Evolutionary conservation across 1,284 basidiomycete genomes (phyloP).

Genomic region (Thelephora terrestris): DNA sequence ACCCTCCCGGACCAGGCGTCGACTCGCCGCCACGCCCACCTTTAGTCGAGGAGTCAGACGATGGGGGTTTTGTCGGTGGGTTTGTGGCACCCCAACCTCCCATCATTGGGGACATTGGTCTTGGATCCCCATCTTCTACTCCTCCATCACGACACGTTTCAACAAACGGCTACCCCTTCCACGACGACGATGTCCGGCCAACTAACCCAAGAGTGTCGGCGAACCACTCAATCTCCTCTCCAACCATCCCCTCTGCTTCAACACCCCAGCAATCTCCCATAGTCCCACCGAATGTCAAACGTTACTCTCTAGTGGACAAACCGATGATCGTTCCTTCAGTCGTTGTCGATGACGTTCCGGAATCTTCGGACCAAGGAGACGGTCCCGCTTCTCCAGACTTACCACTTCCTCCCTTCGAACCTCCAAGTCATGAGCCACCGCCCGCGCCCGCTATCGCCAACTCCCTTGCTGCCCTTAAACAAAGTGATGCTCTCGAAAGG

Average conservation of each 20-base stretch:
- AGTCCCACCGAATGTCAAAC: constrained; percentile 54
- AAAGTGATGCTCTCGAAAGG: constrained; percentile 80
- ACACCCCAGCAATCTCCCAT: constrained; percentile 23
- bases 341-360: constrained; percentile 43
- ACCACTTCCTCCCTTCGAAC: constrained; percentile 24
- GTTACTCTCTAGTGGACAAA: constrained; percentile 67
- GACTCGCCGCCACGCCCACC: constrained; percentile 20
- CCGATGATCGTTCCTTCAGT: constrained; percentile 37
- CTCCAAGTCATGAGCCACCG: constrained; percentile 32
- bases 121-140: constrained; percentile 6
- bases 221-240: background rate
- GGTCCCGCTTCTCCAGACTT: constrained; percentile 6
- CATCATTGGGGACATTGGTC: background rate
- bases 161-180: constrained; percentile 6
- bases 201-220: background rate
- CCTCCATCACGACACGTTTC: constrained; percentile 7
- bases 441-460: constrained; percentile 62
- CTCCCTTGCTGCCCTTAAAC: constrained; percentile 83
- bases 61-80: constrained; percentile 40
- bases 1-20: constrained; percentile 15
- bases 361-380: constrained; percentile 8
- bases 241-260: constrained; percentile 4
- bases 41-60: constrained; percentile 18
- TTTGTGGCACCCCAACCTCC: constrained; percentile 26
- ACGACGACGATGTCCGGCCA: constrained; percentile 6